Evolutionary conservation across 169 alveolate genomes (phyloP).

Genomic region (Plasmodium adleri): DNA sequence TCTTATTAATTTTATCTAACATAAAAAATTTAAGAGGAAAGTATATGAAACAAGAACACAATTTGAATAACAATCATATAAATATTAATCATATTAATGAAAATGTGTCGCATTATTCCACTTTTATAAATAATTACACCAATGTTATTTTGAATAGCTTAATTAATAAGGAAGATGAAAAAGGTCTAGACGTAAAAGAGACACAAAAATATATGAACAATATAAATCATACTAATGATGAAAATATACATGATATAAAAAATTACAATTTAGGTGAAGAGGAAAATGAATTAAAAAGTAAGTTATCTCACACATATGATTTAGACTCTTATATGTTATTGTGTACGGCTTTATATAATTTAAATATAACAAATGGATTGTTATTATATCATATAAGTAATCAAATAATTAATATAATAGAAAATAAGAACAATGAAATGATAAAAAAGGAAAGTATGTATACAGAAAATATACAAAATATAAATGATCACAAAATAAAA

Average conservation of each 20-base stretch:
- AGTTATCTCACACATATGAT: background rate
- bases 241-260: background rate
- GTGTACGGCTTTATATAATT: slow-evolving; percentile 30
- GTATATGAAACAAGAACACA: background rate
- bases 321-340: slow-evolving; percentile 37
- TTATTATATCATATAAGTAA: slow-evolving; percentile 32
- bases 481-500: too few relatives aligned
- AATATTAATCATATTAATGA: background rate
- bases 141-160: slow-evolving; percentile 19
- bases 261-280: background rate
- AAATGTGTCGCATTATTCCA: background rate
- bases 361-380: slow-evolving; percentile 11
- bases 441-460: background rate
- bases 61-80: background rate
- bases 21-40: slow-evolving; percentile 30
- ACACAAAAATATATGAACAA: background rate
- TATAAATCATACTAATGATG: background rate
- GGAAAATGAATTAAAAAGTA: background rate
- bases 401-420: slow-evolving; percentile 15
- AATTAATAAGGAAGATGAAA: slow-evolving; percentile 2
- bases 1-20: slow-evolving; percentile 25
- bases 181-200: background rate
- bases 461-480: too few relatives aligned
- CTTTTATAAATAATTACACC: slow-evolving; percentile 33
- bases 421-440: background rate